Evolutionary conservation across 2,329 filamentous ascomycete genomes (phyloP).

Genomic region (Helotiales sp.): DNA sequence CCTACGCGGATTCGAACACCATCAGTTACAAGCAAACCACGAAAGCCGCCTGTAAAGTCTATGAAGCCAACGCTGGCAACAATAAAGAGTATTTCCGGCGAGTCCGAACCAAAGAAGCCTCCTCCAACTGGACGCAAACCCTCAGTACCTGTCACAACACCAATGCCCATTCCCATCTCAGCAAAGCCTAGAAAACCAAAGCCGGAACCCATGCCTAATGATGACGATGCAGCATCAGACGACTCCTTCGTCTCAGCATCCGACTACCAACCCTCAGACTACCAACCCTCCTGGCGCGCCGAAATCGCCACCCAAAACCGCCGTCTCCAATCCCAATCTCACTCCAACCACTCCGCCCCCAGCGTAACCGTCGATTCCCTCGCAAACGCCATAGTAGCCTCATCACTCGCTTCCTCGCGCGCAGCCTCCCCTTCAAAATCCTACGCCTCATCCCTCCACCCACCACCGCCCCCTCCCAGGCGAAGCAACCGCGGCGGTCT

Average conservation of each 20-base stretch:
- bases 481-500: constrained; percentile 34
- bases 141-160: constrained; percentile 24
- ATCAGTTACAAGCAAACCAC: constrained; percentile 10
- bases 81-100: constrained; percentile 13
- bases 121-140: constrained; percentile 22
- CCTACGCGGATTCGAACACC: constrained; percentile 13
- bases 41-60: constrained; percentile 9
- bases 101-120: constrained; percentile 18
- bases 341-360: constrained; percentile 28
- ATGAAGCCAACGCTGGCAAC: constrained; percentile 21
- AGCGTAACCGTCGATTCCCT: constrained; percentile 65
- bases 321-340: constrained; percentile 20
- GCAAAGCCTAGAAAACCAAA: constrained; percentile 2
- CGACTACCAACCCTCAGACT: constrained; percentile 25
- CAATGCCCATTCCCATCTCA: constrained; percentile 29
- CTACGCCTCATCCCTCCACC: constrained; percentile 9
- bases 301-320: constrained; percentile 34
- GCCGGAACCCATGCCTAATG: constrained; percentile 15
- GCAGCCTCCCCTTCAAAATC: constrained; percentile 45
- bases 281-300: constrained; percentile 37
- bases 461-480: constrained; percentile 41
- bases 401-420: constrained; percentile 71
- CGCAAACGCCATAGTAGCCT: constrained; percentile 75
- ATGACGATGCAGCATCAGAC: constrained; percentile 38
- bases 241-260: constrained; percentile 45